Evolutionary conservation across 2,329 filamentous ascomycete genomes (phyloP), one percentile per base, ranked within the genome.

Genomic region (Colletotrichum orchidophilum): DNA sequence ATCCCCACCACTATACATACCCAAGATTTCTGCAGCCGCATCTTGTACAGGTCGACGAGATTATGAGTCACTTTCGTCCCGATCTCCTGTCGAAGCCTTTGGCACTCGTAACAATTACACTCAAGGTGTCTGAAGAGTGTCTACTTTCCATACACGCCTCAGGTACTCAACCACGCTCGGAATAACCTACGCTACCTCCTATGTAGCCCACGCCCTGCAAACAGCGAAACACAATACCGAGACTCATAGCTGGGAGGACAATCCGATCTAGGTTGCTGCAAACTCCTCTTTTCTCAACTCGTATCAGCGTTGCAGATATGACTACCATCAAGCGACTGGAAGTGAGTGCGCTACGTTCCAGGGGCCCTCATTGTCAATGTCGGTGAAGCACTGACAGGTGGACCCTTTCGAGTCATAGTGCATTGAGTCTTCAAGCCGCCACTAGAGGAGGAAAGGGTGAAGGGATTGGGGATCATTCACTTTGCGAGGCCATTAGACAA

Each of bases 241-340:
- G 59, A 50, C 18, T 21, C 57, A 3, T 78, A 74, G 73, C 71
- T 75, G 1, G 72, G 74, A 8, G 76, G 75, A 0, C 86, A 88
- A 75, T 88, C 86, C 0, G 87, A 89, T 72, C 80, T 87, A 13
- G 86, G 86, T 0, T 85, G 82, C 0, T 77, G 88, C 5, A 88
- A 87, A 2, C 79, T 88, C n/a, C 82, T 88, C 1, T 88, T 87
- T 78, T 82, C 84, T 7, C 87, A 88, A 69, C 84, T 85, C 3
- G 84, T 88, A 12, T 84, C 86, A 0, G 85, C 84, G 2, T 79
- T 88, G 18, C 86, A 88, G 73, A 85, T 88, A 55, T 81, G 80
- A 33, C 76, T 73, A 2, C 61, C 52, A 3, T 72, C 74, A 5
- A 83, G 81, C 0, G 76, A 82, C 12, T 86, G 84, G 83, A 81